phyloP scores from a whole-genome alignment of 495 filamentous ascomycete species.

The Penicillium malachiteum region DNA sequence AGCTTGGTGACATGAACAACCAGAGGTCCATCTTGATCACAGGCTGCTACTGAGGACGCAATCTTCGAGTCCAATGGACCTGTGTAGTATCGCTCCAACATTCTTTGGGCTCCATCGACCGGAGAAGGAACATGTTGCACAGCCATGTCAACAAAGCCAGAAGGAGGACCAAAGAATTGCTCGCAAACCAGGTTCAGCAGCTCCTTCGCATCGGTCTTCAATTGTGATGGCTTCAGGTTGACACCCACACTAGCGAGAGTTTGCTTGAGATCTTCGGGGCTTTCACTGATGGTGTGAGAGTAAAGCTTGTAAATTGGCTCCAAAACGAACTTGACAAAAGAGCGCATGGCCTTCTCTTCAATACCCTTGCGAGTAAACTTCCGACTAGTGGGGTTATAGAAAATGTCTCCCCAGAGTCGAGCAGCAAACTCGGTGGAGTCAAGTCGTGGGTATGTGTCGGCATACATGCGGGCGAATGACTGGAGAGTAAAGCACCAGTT shows the following conservation, averaged over 20 bases:
- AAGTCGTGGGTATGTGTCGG: constrained; percentile 78
- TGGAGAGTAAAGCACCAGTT: constrained; percentile 93
- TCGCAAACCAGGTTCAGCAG: constrained; percentile 87
- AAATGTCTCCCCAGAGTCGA: constrained; percentile 94
- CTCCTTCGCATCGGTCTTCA: constrained; percentile 83
- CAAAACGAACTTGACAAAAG: constrained; percentile 91
- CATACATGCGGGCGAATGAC: constrained; percentile 95
- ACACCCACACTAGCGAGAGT: constrained; percentile 83
- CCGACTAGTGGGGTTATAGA: constrained; percentile 85
- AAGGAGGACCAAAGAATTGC: constrained; percentile 89
- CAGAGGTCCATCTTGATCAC: constrained; percentile 86
- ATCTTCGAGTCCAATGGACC: constrained; percentile 89
- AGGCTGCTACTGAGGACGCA: constrained; percentile 74
- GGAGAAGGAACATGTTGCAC: constrained; percentile 89
- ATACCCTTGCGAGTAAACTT: constrained; percentile 85
- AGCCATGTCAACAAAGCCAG: constrained; percentile 95
- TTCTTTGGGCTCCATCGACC: constrained; percentile 69
- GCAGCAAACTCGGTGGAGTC: constrained; percentile 75
- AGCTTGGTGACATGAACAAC: constrained; percentile 91
- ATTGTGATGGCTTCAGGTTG: constrained; percentile 83
- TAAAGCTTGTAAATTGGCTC: constrained; percentile 98
- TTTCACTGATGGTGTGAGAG: constrained; percentile 91
- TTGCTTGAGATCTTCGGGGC: constrained; percentile 77
- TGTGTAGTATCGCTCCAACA: constrained; percentile 85
- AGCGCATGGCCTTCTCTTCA: constrained; percentile 76